phyloP scores from a whole-genome alignment of 306 rosid genomes.

The Cicer arietinum region DNA sequence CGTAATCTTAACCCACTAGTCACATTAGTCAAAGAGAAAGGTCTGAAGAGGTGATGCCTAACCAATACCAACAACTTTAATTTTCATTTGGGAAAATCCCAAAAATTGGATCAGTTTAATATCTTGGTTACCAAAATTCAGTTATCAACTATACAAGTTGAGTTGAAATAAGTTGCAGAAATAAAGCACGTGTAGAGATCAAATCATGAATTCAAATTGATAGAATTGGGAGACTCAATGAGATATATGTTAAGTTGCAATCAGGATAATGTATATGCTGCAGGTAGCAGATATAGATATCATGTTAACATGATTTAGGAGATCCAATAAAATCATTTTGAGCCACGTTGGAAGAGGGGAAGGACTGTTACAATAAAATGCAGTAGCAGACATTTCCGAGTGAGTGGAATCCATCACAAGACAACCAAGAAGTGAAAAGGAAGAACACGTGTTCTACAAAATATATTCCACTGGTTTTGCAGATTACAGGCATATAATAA shows the following conservation, averaged over 20 bases:
- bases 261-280: conserved; percentile 4
- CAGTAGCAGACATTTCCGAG: conserved; percentile 35
- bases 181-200: conserved; percentile 17
- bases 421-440: conserved; percentile 23
- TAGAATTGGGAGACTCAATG: conserved; percentile 24
- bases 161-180: conserved; percentile 21
- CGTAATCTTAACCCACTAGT: conserved; percentile 17
- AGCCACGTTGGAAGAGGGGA: conserved; percentile 21
- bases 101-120: neutral
- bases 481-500: conserved; percentile 29
- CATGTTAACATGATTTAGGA: conserved; percentile 14
- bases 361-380: conserved; percentile 30
- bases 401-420: conserved; percentile 27
- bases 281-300: conserved; percentile 35
- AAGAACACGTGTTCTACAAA: conserved; percentile 27
- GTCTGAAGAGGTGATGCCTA: conserved; percentile 1
- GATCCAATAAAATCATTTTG: conserved; percentile 33
- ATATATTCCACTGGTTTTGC: conserved; percentile 23
- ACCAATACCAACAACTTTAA: neutral
- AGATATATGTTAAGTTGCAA: conserved; percentile 29
- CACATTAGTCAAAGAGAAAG: conserved; percentile 1
- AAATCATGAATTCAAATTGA: neutral
- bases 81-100: conserved; percentile 9
- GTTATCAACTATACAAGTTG: conserved; percentile 8
- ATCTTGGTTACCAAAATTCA: neutral